These are phyloP conservation scores for Crithidia thermophila DNA, from an alignment of 208 protist species.

Conservation along the genomic window DNA sequence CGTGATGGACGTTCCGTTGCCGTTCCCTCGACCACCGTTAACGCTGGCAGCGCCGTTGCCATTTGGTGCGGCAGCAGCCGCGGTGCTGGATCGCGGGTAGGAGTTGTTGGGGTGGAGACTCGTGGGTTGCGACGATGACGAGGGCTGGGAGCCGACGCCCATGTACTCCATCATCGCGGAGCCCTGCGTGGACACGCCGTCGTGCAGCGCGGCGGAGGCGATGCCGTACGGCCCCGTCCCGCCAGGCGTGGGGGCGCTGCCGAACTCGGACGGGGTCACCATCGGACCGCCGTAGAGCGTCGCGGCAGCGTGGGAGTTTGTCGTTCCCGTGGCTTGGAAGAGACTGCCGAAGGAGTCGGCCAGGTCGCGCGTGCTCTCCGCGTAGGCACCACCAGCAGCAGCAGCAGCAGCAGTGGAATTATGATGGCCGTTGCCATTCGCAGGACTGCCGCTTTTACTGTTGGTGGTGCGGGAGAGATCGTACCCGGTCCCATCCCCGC, in stretches of 20 bases:
- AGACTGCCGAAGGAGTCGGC: constrained; percentile 10
- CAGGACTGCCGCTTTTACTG: too few relatives aligned
- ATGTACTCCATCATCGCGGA: too few relatives aligned
- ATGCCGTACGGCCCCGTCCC: too few relatives aligned
- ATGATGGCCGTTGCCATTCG: too few relatives aligned
- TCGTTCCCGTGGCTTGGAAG: background rate
- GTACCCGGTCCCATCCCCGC: too few relatives aligned
- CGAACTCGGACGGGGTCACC: background rate
- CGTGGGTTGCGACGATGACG: background rate
- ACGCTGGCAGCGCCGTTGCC: too few relatives aligned
- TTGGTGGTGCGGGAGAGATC: too few relatives aligned
- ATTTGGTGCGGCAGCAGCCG: background rate
- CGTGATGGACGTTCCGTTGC: too few relatives aligned
- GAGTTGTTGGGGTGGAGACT: constrained; percentile 1
- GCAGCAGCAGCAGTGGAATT: too few relatives aligned
- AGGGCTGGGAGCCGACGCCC: background rate
- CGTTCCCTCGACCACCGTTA: too few relatives aligned
- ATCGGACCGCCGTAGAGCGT: constrained; percentile 1
- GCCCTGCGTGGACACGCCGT: too few relatives aligned
- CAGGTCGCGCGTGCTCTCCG: background rate
- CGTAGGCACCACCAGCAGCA: background rate
- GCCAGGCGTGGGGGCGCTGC: constrained; percentile 2
- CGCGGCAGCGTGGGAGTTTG: background rate
- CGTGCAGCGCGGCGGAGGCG: too few relatives aligned
- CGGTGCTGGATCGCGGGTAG: background rate